Conservation (phyloP, 2,329 filamentous ascomycete genomes). For the Penicillium sp. region DNA sequence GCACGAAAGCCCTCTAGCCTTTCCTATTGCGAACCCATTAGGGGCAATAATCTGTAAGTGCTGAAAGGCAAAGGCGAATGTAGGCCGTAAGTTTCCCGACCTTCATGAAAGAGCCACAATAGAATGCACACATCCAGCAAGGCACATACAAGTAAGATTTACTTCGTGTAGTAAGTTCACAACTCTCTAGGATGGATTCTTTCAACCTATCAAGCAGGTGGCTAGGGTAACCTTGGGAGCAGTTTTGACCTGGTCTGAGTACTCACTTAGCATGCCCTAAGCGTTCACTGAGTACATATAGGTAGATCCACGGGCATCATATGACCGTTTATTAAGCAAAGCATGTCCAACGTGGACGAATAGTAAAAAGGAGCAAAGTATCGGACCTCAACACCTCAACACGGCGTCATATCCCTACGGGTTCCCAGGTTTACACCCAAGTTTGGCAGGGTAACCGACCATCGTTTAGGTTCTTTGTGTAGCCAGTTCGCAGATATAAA, state of each 20-base stretch:
- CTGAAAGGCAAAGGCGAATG: too few species aligned
- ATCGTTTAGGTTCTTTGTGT: neutral
- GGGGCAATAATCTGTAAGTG: too few species aligned
- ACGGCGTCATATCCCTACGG: neutral
- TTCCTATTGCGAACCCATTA: too few species aligned
- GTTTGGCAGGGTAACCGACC: slow-evolving; percentile 1
- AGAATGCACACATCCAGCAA: too few species aligned
- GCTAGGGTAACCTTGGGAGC: neutral
- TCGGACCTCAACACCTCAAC: neutral
- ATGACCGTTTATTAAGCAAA: neutral
- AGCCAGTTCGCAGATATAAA: neutral
- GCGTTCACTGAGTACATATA: neutral
- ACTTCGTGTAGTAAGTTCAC: neutral
- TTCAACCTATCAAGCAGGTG: neutral
- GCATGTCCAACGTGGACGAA: too few species aligned
- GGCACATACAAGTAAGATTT: too few species aligned
- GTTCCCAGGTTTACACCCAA: neutral
- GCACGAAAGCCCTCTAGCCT: too few species aligned
- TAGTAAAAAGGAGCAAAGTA: neutral
- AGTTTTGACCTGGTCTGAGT: neutral
- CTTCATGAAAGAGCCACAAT: too few species aligned
- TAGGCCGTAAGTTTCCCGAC: too few species aligned
- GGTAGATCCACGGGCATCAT: neutral
- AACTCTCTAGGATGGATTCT: neutral
- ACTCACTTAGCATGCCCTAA: neutral